Percentiles rank a stretch among this genome's conserved stretches.
Evolutionary conservation across 139 green algal genomes (phyloP).

Genomic region (Chlorella sp.): DNA sequence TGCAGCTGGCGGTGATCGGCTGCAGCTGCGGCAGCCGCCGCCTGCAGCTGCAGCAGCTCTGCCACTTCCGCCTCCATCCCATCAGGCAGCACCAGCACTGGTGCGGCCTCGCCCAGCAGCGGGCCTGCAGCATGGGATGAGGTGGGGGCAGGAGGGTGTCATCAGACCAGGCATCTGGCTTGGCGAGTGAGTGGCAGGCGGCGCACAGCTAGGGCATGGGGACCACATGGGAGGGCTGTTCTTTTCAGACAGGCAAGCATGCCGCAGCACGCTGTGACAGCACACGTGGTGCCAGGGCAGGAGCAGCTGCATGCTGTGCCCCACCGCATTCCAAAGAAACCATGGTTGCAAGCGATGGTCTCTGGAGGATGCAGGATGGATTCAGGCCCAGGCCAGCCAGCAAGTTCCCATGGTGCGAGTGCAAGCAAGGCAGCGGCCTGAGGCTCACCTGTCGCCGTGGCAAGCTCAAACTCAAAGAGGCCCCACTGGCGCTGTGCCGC

Average conservation of each 20-base stretch:
- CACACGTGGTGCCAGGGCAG: neutral
- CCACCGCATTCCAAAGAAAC: neutral
- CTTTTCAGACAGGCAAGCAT: neutral
- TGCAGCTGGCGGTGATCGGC: neutral
- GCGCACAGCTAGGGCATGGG: too few relatives aligned
- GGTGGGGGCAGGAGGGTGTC: neutral
- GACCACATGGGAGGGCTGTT: neutral
- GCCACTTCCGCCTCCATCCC: neutral
- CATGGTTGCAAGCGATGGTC: too few relatives aligned
- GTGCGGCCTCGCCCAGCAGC: neutral
- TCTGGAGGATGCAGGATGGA: too few relatives aligned
- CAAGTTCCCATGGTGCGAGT: too few relatives aligned
- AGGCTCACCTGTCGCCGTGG: neutral
- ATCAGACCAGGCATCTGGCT: neutral
- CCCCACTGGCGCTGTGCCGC: neutral
- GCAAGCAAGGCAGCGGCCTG: neutral
- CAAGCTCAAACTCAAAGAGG: slow-evolving; percentile 26
- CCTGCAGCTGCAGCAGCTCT: slow-evolving; percentile 9
- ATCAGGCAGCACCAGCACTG: slow-evolving; percentile 9
- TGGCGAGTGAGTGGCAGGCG: too few relatives aligned
- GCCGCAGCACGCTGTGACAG: too few relatives aligned
- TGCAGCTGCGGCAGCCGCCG: neutral
- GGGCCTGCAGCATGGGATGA: neutral
- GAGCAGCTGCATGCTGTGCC: neutral
- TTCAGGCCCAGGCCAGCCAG: too few relatives aligned